phyloP scores from a whole-genome alignment of 495 filamentous ascomycete species.

The Tuber melanosporum region DNA sequence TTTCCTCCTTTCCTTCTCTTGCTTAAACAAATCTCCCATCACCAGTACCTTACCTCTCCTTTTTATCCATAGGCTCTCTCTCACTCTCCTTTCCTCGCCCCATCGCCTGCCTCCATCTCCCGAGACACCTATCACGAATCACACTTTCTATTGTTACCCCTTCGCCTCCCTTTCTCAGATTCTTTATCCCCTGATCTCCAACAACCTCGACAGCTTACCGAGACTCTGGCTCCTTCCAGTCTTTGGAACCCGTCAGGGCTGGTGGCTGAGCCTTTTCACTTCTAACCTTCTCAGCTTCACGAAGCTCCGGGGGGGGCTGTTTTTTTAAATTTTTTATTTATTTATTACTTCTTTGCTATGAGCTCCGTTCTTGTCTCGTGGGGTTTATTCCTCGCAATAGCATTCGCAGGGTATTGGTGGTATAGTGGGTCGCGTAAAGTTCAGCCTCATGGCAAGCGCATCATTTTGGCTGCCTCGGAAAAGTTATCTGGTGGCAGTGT shows the following conservation, averaged over 20 bases:
- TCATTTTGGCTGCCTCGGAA: conserved; percentile 7
- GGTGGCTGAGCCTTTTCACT: not conserved
- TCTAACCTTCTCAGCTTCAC: not conserved
- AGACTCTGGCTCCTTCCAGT: not conserved
- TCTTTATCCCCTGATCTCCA: not conserved
- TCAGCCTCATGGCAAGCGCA: conserved; percentile 19
- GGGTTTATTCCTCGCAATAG: conserved; percentile 34
- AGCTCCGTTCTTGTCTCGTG: conserved; percentile 34
- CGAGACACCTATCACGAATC: conserved; percentile 1
- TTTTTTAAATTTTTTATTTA: not conserved
- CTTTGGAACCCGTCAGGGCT: not conserved
- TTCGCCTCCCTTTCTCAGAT: not conserved
- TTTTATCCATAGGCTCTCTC: conserved; percentile 5
- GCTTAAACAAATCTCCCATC: not conserved
- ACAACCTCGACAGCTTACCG: not conserved
- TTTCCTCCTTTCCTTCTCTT: not conserved
- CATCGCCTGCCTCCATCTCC: not conserved
- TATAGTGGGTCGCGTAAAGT: conserved; percentile 16
- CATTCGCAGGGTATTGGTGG: conserved; percentile 37
- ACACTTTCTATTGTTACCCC: not conserved
- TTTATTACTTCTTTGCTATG: conserved; percentile 13
- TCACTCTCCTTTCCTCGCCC: conserved; percentile 11
- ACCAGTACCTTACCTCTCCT: conserved; percentile 3
- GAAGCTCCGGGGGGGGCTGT: not conserved
- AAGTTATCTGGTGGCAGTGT: conserved; percentile 17